A percentile compares a stretch with the other conserved stretches of the same genome.
phyloP scores from a whole-genome alignment of 768 basidiomycete genomes.

The Termitomyces eurrhizus region DNA sequence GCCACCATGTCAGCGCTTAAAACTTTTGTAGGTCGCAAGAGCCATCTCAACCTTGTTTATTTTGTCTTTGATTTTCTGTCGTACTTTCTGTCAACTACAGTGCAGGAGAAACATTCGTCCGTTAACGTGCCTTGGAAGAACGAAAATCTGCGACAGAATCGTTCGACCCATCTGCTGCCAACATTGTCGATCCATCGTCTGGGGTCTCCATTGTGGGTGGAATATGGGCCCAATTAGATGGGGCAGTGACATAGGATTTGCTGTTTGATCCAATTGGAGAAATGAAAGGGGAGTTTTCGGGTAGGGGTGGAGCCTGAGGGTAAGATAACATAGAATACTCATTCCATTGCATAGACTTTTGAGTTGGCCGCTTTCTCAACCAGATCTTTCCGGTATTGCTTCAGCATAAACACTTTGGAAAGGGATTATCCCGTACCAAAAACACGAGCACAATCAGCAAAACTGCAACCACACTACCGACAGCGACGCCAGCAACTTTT shows the following conservation, averaged over 20 bases:
- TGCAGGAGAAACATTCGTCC: neutral
- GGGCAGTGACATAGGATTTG: neutral
- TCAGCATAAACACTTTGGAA: neutral
- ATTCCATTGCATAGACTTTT: neutral
- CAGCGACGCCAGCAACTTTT: neutral
- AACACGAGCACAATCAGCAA: neutral
- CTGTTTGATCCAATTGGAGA: neutral
- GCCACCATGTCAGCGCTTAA: neutral
- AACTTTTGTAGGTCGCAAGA: neutral
- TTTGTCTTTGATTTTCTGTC: neutral
- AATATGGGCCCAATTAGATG: neutral
- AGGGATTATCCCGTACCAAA: neutral
- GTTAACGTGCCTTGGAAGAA: neutral
- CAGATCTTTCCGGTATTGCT: neutral
- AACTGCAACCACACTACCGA: neutral
- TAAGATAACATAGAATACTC: neutral
- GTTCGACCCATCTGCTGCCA: neutral
- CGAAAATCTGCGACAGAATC: neutral
- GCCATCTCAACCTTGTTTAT: neutral
- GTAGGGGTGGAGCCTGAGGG: neutral
- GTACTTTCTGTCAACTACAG: neutral
- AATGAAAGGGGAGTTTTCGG: neutral
- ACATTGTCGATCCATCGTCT: neutral
- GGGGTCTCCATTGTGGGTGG: neutral
- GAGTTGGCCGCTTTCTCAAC: too few relatives aligned